These are phyloP conservation scores for Colletotrichum sp. DNA, from an alignment of 2,329 filamentous ascomycete genomes.

Conservation along the genomic window DNA sequence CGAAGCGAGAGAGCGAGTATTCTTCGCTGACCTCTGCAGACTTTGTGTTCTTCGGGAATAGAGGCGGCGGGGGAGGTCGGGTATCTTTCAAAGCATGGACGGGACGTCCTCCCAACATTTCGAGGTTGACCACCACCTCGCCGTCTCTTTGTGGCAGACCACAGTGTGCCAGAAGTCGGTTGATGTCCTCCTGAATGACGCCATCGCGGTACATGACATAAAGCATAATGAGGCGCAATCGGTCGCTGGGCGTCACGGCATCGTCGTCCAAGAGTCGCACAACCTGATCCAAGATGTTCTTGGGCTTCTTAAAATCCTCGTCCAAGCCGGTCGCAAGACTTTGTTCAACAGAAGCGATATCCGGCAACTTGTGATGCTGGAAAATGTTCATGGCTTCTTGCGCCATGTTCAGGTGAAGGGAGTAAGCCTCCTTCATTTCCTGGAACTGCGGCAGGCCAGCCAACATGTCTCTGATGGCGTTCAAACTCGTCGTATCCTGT, in stretches of 20 bases:
- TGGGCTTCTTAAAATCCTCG: slow-evolving; percentile 90
- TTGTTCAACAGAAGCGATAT: slow-evolving; percentile 89
- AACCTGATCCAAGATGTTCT: slow-evolving; percentile 84
- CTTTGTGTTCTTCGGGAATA: slow-evolving; percentile 74
- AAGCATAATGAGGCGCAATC: slow-evolving; percentile 82
- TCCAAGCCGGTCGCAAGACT: slow-evolving; percentile 90
- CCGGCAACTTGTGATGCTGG: slow-evolving; percentile 80
- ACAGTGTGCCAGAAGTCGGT: slow-evolving; percentile 84
- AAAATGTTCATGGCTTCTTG: slow-evolving; percentile 97
- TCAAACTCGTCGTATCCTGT: slow-evolving; percentile 76
- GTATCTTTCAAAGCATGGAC: slow-evolving; percentile 73
- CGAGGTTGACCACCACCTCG: slow-evolving; percentile 77
- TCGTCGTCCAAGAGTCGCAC: slow-evolving; percentile 90
- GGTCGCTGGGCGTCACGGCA: slow-evolving; percentile 71
- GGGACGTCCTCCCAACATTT: slow-evolving; percentile 79
- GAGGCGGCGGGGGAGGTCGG: slow-evolving; percentile 65
- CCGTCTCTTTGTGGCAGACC: slow-evolving; percentile 76
- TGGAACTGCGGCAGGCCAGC: slow-evolving; percentile 93
- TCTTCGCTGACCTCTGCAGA: slow-evolving; percentile 69
- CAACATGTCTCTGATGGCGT: slow-evolving; percentile 96
- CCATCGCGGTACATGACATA: slow-evolving; percentile 89
- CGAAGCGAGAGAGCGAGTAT: slow-evolving; percentile 85
- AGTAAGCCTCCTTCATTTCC: slow-evolving; percentile 94
- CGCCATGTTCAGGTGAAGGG: slow-evolving; percentile 93
- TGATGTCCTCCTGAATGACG: slow-evolving; percentile 81